A percentile compares a stretch with the other conserved stretches of the same genome.
Conservation (phyloP, 495 filamentous ascomycete genomes). For the Platismatia glauca region DNA sequence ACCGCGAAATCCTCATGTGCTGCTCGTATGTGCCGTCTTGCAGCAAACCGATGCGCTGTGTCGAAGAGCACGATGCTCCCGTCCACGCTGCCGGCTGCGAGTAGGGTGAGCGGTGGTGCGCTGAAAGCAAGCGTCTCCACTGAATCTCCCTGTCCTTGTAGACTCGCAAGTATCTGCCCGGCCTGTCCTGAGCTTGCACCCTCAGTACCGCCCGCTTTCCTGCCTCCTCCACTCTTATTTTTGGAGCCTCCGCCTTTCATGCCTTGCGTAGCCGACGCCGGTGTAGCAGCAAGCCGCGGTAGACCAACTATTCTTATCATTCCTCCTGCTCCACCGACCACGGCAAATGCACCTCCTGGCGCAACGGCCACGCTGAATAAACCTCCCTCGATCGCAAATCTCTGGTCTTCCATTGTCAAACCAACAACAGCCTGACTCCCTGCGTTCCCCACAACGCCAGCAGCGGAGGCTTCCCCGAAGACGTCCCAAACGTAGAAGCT, state of each 20-base stretch:
- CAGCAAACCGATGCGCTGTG: conserved; percentile 68
- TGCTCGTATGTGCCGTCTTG: conserved; percentile 66
- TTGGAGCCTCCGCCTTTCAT: conserved; percentile 37
- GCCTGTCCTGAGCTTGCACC: conserved; percentile 49
- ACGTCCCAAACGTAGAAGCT: conserved; percentile 90
- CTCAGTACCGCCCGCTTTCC: conserved; percentile 32
- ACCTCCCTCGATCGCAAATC: conserved; percentile 86
- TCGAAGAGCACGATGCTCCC: conserved; percentile 86
- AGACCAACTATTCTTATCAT: conserved; percentile 75
- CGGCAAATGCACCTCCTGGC: conserved; percentile 66
- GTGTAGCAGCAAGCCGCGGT: conserved; percentile 48
- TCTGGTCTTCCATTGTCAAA: conserved; percentile 72
- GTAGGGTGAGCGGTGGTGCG: conserved; percentile 58
- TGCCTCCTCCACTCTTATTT: conserved; percentile 36
- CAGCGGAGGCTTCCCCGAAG: conserved; percentile 71
- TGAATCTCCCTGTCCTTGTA: conserved; percentile 64
- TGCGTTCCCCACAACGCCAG: conserved; percentile 57
- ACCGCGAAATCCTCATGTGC: conserved; percentile 75
- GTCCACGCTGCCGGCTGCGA: conserved; percentile 86
- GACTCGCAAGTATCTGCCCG: conserved; percentile 67
- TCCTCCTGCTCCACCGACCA: conserved; percentile 80
- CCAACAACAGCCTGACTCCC: conserved; percentile 67
- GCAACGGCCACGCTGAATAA: conserved; percentile 77
- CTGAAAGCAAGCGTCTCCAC: conserved; percentile 85
- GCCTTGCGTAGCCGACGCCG: conserved; percentile 29